These are phyloP conservation scores for Acacia concinna DNA, from an alignment of 331 rosid species.

Conservation along the genomic window DNA sequence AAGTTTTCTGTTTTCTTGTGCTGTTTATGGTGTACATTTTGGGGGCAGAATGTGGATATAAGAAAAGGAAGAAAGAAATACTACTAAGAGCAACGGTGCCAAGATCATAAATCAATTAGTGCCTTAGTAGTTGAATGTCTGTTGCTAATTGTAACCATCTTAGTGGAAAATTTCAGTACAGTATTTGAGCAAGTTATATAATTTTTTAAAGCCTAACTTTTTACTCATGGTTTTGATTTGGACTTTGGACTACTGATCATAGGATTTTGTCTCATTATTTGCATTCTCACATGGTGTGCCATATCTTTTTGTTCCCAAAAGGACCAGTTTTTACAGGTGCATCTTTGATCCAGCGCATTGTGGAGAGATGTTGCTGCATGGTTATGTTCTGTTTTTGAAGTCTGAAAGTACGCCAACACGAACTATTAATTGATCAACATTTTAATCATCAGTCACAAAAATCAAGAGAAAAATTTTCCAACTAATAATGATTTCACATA, in stretches of 20 bases:
- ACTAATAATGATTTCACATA: background rate
- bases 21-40: conserved; percentile 24
- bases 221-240: background rate
- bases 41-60: background rate
- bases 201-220: background rate
- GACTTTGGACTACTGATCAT: background rate
- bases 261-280: conserved; percentile 1
- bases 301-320: conserved; percentile 11
- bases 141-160: background rate
- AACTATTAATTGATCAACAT: conserved; percentile 17
- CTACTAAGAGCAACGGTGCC: conserved; percentile 9
- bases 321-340: conserved; percentile 77
- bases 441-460: background rate
- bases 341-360: conserved; percentile 74
- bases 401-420: conserved; percentile 45
- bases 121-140: background rate
- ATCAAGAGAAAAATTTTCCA: background rate
- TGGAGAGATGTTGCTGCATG: conserved; percentile 83
- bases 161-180: background rate
- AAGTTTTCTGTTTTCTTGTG: background rate
- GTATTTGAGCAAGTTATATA: background rate
- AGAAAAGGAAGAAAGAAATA: conserved; percentile 19
- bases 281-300: conserved; percentile 18
- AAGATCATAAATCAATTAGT: conserved; percentile 1
- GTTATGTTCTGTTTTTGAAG: conserved; percentile 63